Evolutionary conservation across 2,329 filamentous ascomycete genomes (phyloP).

Genomic region (Colletotrichum camelliae): DNA sequence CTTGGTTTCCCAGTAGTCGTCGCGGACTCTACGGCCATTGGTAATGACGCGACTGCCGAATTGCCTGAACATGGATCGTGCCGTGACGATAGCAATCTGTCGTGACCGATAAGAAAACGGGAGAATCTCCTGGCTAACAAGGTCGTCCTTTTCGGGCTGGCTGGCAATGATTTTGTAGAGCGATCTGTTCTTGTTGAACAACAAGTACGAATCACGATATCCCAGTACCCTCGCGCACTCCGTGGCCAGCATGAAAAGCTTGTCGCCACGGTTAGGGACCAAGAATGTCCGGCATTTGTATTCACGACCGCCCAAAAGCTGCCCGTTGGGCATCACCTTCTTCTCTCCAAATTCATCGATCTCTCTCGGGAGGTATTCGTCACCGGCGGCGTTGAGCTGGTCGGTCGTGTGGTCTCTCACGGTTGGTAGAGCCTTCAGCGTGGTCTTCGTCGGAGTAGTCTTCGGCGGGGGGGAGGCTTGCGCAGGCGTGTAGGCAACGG

Average conservation of each 20-base stretch:
- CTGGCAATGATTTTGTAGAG: slow-evolving; percentile 97
- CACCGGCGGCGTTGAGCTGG: slow-evolving; percentile 85
- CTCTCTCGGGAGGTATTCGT: slow-evolving; percentile 95
- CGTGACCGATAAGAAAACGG: slow-evolving; percentile 98
- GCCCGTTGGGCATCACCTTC: slow-evolving; percentile 86
- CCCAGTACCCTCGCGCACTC: slow-evolving; percentile 94
- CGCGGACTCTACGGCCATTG: slow-evolving; percentile 87
- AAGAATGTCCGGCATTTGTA: slow-evolving; percentile 94
- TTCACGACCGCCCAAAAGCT: slow-evolving; percentile 80
- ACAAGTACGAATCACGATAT: slow-evolving; percentile 95
- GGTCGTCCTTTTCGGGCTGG: slow-evolving; percentile 93
- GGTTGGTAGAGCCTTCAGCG: slow-evolving; percentile 92
- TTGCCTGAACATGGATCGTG: slow-evolving; percentile 97
- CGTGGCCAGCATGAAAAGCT: slow-evolving; percentile 98
- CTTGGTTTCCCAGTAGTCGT: slow-evolving; percentile 99
- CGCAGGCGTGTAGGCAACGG: slow-evolving; percentile 42
- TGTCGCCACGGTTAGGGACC: slow-evolving; percentile 88
- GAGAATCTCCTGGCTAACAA: slow-evolving; percentile 92
- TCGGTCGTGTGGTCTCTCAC: slow-evolving; percentile 97
- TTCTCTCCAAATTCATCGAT: slow-evolving; percentile 92
- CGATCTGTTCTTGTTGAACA: slow-evolving; percentile 98
- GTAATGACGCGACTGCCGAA: slow-evolving; percentile 95
- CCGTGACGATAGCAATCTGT: slow-evolving; percentile 97
- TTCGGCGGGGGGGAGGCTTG: slow-evolving; percentile 70
- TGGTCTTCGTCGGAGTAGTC: slow-evolving; percentile 79